Evolutionary conservation across 2,329 filamentous ascomycete species (phyloP), one percentile per base, ranked within the genome.

Genomic region (Penicillium sp.): DNA sequence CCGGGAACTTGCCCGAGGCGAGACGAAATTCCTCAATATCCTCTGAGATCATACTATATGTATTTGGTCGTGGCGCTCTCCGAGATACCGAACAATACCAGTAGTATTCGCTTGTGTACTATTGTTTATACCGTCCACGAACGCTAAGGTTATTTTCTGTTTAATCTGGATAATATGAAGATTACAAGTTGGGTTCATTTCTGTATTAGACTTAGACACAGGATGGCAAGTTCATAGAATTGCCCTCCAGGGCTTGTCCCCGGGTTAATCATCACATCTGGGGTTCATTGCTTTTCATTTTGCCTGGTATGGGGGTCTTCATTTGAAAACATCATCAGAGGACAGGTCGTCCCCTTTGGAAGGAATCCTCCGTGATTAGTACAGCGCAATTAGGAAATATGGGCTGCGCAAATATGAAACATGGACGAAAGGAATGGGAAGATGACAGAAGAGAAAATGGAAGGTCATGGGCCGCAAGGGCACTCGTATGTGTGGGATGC

Each of bases 231-330:
- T 42, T 40, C 51, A 50, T 24, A 55, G 32, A 45, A 50, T 44
- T 52, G 47, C 47, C 59, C 43, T 18, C 7, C 31, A 46, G 44
- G 44, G 20, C 31, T 50, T 42, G 47, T 40, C 56, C 55, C 56
- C 40, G 32, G 53, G 26, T 51, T 67, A 55, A 73, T 71, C 63
- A 59, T 74, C 53, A 72, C 67, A 47, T 70, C 64, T 45, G 69
- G 69, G 32, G 56, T 69, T 70, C 39, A 64, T 70, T 38, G 67
- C 69, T 50, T 70, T 69, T 64, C 66, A 72, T 61, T 40, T 55
- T 49, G 51, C 46, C 47, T 49, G 24, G 32, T 46, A 37, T 52
- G 31, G 40, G 38, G 43, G 49, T 50, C 56, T 61, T 62, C 52
- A 49, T 56, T 44, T 38, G 55, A 50, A 54, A 61, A 55, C 48